A percentile compares a stretch with the other conserved stretches of the same genome.
Evolutionary conservation across 495 filamentous ascomycete species (phyloP).

Genomic region (Astrothelium macrocarpum): DNA sequence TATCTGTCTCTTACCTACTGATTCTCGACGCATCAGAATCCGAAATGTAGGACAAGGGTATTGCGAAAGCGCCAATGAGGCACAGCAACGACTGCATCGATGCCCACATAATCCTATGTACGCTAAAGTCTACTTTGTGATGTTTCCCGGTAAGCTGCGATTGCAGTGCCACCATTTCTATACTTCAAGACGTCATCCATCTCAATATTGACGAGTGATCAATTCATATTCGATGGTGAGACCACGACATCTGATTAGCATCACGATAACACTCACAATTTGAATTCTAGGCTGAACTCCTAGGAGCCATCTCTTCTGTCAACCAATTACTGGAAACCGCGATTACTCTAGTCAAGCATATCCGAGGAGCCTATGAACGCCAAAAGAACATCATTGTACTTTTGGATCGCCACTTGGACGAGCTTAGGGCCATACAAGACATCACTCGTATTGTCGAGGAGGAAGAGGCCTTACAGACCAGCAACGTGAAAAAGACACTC

Average conservation of each 20-base stretch:
- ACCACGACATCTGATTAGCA: not conserved
- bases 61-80: not conserved
- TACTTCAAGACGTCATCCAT: not conserved
- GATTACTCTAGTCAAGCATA: not conserved
- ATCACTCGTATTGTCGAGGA: not conserved
- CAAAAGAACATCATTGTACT: conserved; percentile 2
- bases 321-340: conserved; percentile 5
- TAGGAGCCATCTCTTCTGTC: not conserved
- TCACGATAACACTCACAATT: not conserved
- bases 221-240: not conserved
- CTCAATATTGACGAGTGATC: not conserved
- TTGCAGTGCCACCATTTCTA: not conserved
- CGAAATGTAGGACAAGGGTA: not conserved
- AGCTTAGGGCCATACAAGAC: not conserved
- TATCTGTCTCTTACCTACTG: not conserved
- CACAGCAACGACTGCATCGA: not conserved
- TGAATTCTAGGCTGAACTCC: conserved; percentile 6
- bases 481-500: not conserved
- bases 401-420: not conserved
- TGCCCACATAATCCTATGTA: not conserved
- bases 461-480: conserved; percentile 3
- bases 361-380: conserved; percentile 6
- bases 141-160: not conserved
- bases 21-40: not conserved
- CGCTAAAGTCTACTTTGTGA: not conserved